Evolutionary conservation across 345 rosid species (phyloP), one percentile per base, ranked within the genome.

Genomic region (Lepidium sativum): DNA sequence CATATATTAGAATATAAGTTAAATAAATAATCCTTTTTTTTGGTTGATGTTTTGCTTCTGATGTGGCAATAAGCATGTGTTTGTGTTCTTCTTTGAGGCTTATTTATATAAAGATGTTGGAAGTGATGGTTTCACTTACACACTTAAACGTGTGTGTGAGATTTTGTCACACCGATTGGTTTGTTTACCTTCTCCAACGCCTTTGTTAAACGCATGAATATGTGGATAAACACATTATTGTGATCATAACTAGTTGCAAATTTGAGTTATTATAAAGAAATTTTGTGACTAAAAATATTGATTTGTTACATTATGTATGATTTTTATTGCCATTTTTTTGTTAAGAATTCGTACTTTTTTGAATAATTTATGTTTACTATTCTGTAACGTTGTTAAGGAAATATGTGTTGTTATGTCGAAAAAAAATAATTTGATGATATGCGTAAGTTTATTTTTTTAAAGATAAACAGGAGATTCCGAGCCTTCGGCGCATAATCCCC

Each of bases 161-260:
- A 11, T 63, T 51, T 64, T 71, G 59, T 71, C 75, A 71, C 70
- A 63, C 37, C 42, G 13, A 65, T 57, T 59, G 49, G 67, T 65
- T 58, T 52, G 67, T 52, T 42, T 58, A 72, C 71, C 76, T 65
- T 72, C 76, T 72, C 39, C 27, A 40, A 57, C 12, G 2, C 17
- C 42, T 18, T 65, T 51, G 55, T 38, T 32, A 65, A 72, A 65
- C 48, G 76, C 76, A 65, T 72, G 71, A 58, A 58, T 33, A 64
- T 58, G 48, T 65, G 41, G 56, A 71, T 55, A n/a, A 2, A 31
- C 52, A 71, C 52, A 27, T 53, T 43, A 3, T 49, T 51, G 55
- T 51, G 37, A 51, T 5, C 7, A 44, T 8, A 50, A 62, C 25
- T 23, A 23, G 25, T 3, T 23, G 3, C 4, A 2, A 23, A 23